These are phyloP conservation scores for Sphaerulina populicola DNA, from an alignment of 2,329 filamentous ascomycete genomes.

Conservation along the genomic window DNA sequence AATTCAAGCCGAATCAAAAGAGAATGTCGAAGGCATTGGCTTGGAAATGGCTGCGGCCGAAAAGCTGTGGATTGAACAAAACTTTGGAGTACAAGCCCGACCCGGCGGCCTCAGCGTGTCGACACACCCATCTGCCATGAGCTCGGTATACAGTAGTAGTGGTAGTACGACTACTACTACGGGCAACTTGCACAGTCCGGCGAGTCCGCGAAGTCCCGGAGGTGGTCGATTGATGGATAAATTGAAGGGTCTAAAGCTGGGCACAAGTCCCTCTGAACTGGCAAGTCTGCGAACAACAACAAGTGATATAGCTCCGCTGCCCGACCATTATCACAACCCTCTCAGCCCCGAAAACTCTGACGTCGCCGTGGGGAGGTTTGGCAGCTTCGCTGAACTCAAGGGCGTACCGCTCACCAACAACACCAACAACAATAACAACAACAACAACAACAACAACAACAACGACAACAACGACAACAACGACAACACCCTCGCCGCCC, in stretches of 20 bases:
- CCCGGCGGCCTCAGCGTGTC: conserved; percentile 34
- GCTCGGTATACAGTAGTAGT: conserved; percentile 15
- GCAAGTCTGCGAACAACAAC: conserved; percentile 2
- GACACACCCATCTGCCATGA: conserved; percentile 25
- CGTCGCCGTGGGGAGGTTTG: conserved; percentile 55
- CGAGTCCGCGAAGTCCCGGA: conserved; percentile 53
- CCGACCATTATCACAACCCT: conserved; percentile 37
- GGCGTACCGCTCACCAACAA: conserved; percentile 31
- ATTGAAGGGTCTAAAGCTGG: conserved; percentile 67
- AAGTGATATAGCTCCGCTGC: conserved; percentile 8
- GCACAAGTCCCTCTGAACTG: conserved; percentile 49
- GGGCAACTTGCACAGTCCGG: conserved; percentile 42
- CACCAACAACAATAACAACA: conserved; percentile 19
- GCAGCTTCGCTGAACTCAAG: conserved; percentile 51
- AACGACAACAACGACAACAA: conserved; percentile 17
- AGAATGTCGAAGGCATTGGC: conserved; percentile 73
- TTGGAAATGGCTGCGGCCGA: conserved; percentile 77
- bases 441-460: conserved; percentile 13
- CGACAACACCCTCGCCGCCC: conserved; percentile 34
- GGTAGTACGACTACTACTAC: neutral
- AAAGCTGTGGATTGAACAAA: conserved; percentile 73
- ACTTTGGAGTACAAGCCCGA: conserved; percentile 57
- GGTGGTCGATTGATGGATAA: conserved; percentile 69
- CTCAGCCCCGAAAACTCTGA: conserved; percentile 57
- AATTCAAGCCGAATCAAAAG: conserved; percentile 62